Evolutionary conservation across 768 basidiomycete genomes (phyloP), one percentile per base, ranked within the genome.

Genomic region (Auriscalpium microsporum): DNA sequence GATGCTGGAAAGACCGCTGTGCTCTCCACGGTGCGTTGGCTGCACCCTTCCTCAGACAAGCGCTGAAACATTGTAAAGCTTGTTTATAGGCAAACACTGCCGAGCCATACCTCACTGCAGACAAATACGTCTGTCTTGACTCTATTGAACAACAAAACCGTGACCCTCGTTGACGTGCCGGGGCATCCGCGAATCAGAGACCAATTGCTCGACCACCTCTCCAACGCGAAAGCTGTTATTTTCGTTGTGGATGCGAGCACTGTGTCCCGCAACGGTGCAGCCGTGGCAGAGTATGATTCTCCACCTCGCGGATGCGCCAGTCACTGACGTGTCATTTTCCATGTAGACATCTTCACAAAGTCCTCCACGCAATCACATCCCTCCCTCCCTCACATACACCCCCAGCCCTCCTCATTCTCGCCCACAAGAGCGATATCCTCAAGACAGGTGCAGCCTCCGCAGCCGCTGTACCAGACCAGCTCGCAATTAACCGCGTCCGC

Each of bases 1-100:
- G 87, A 90, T 68, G 80, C 81, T 1, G 90, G 90, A 48, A 93
- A 93, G 72, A 92, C 90, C 1, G 76, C 88, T 17, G 82, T 92
- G 40, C 65, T 90, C 50, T 82, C 86, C 21, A 75, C 78, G 58
- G 90, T 88, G 58, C 60, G 83, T 76, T 33, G 3, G 50, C 23
- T 56, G 34, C 52, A 17, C 21, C 45, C 13, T 38, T 36, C 50
- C 54, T 28, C 33, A 10, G 38, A 53, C 60, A 56, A 62, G 33
- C 52, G 38, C 19, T 56, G 17, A 34, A 16, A 58, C 48, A 52
- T 59, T 59, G 47, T 28, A 2, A 53, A 92, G 90, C 73, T 93
- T 8, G 77, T 77, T 19, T 89, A 83, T 65, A 73, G 76, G 33
- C 78, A 81, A 65, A 75, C 80, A 1, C 67, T 86, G 10, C 81